Base-by-base conservation (phyloP, 2,329 filamentous ascomycete species). In the Fusarium pseudocircinatum region DNA sequence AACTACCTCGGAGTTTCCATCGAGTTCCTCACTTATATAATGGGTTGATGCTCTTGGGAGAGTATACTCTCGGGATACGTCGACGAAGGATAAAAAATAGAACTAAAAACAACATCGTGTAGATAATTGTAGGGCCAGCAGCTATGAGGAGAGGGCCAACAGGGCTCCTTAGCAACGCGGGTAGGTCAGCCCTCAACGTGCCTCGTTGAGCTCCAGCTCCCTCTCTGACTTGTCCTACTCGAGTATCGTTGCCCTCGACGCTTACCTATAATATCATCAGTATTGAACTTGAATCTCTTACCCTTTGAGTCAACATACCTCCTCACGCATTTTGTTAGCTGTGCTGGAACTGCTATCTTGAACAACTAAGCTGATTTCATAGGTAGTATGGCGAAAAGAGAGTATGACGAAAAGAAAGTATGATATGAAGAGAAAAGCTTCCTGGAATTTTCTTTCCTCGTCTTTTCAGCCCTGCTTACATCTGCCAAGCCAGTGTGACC, bases 201-300 rank as follows among this genome's bases (percentile, higher is more conserved):
- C 44, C 44, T 12, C 44, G 12, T 22, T 18, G 11, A 43, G n/a
- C 43, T 46, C 43, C 24, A 18, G 4, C 24, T 7, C 24, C 24
- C 12, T 28, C 46, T 49, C 28, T 49, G 46, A 0, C 1, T 30
- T n/a, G 7, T n/a, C 46, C 46, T 0, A 49, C 46, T 3, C 46
- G 28, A n/a, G 15, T 0, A 49, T 49, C 46, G 10, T 3, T 49
- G 0, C 7, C 28, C 14, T 49, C 26, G 9, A 2, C 3, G 13
- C 9, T 3, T 30, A 4, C 0, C 44, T 47, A 30, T 47, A 2
- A 47, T 22, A 30, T 47, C 6, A 12, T 30, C 3, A 47, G 14
- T 47, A 28, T 4, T 2, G 3, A 22, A 3, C 7, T 16, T 6
- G 0, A 16, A 6, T 9, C 1, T 1, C 0, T 28, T 22, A 2